phyloP scores from a whole-genome alignment of 352 stramenopile genomes.

The Pythium plurisporium region DNA sequence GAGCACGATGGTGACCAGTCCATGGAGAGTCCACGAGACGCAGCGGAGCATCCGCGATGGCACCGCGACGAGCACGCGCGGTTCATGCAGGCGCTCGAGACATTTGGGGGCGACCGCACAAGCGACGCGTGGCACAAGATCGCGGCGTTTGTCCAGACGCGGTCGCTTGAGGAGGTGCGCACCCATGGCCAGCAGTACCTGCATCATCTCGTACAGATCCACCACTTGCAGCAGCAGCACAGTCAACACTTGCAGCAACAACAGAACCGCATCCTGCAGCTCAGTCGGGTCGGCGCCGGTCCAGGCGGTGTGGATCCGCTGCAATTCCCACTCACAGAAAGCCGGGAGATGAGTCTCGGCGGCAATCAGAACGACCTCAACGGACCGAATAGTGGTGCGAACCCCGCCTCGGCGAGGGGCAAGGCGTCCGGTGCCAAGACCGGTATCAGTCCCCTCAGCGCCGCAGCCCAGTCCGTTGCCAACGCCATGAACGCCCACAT shows the following conservation, averaged over 20 bases:
- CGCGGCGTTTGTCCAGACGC: constrained; percentile 60
- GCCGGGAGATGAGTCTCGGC: neutral
- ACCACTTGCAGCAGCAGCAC: constrained; percentile 15
- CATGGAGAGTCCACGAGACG: constrained; percentile 13
- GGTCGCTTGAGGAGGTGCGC: constrained; percentile 60
- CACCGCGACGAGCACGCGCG: constrained; percentile 62
- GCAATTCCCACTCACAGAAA: neutral
- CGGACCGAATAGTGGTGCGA: constrained; percentile 19
- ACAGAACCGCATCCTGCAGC: constrained; percentile 14
- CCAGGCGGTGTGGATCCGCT: neutral
- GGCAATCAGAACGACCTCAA: constrained; percentile 39
- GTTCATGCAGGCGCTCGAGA: constrained; percentile 80
- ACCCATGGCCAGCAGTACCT: constrained; percentile 71
- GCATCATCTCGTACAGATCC: constrained; percentile 58
- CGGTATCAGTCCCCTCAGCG: constrained; percentile 10
- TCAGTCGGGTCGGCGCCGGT: constrained; percentile 10
- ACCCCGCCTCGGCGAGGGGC: neutral
- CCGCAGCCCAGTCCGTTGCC: constrained; percentile 11
- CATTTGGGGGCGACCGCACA: constrained; percentile 43
- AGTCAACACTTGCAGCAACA: constrained; percentile 10
- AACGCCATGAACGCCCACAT: constrained; percentile 20
- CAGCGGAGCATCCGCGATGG: constrained; percentile 28
- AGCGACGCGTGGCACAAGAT: constrained; percentile 73
- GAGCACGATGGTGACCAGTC: constrained; percentile 6
- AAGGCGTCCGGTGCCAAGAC: neutral